Percentiles rank a stretch among this genome's conserved stretches.
phyloP scores from a whole-genome alignment of 2,329 filamentous ascomycete species.

The Trichophyton simii region DNA sequence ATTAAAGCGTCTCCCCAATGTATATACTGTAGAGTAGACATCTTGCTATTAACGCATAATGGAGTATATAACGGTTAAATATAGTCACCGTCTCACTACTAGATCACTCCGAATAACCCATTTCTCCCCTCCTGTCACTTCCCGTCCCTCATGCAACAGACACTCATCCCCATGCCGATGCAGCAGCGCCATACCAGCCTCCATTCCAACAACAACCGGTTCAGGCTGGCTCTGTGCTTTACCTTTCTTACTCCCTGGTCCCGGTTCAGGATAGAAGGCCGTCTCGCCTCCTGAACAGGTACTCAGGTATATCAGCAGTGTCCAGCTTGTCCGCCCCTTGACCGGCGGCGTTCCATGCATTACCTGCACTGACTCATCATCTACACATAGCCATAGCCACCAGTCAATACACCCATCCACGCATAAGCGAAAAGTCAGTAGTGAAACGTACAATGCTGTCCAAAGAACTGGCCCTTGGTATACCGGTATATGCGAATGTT shows the following conservation, averaged over 20 bases:
- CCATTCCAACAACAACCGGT: conserved; percentile 58
- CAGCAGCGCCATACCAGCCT: conserved; percentile 73
- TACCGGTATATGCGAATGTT: conserved; percentile 89
- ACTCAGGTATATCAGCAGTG: conserved; percentile 74
- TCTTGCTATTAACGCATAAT: no score
- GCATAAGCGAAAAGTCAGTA: neutral
- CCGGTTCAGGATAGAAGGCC: conserved; percentile 61
- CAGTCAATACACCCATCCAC: neutral
- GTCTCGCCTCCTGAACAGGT: conserved; percentile 80
- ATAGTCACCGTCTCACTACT: conserved; percentile 27
- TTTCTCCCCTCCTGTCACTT: conserved; percentile 71
- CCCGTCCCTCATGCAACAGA: conserved; percentile 73
- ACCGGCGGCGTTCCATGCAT: conserved; percentile 41
- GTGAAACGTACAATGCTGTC: conserved; percentile 64
- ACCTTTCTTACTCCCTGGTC: conserved; percentile 28
- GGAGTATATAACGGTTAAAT: neutral
- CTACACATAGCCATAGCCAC: conserved; percentile 33
- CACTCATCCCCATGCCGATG: conserved; percentile 86
- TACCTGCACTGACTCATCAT: conserved; percentile 75
- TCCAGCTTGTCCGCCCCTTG: conserved; percentile 72
- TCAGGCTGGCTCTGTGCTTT: conserved; percentile 34
- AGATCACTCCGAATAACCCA: conserved; percentile 83
- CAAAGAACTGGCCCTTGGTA: conserved; percentile 75
- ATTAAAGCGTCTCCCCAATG: no score
- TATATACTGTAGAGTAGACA: no score